Base-by-base conservation (phyloP, 140 eudicot genomes). In the Flaveria floridana region DNA sequence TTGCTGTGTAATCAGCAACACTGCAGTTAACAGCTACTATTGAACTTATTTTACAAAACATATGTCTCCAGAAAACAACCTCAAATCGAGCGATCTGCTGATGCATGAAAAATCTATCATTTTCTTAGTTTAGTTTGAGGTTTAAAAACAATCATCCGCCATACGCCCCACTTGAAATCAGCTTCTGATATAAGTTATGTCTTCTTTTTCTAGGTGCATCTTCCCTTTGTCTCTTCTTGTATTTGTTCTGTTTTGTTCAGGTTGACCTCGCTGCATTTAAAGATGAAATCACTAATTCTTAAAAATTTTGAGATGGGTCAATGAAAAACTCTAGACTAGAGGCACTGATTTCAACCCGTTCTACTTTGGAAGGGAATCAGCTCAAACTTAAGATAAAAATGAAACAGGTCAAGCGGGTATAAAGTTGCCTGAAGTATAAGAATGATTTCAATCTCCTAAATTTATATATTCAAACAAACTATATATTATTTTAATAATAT, bases 141-240 rank as follows among this genome's bases (percentile, higher is more conserved):
- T 18, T 20, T 41, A n/a, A 12, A 12, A 7, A 52, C 15, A 14
- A 64, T 64, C 11, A 14, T 50, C 19, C 6, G 30, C 12, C 3
- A 0, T 10, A 55, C 34, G 19, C 28, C 7, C 20, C n/a, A 67
- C 28, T 1, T 21, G 16, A 66, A 47, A 68, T 79, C 81, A 75
- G 76, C 82, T 78, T 12, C 69, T 66, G 57, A 90, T 71, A 73
- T 75, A 78, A 44, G 85, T 56, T 58, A 90, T 84, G 78, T 94
- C 99, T 71, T 88, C 94, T 75, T 88, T 88, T 44, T 81, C 74
- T 52, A 94, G 57, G 41, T 86, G 85, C 91, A 82, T 88, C 85
- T 90, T 90, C 25, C 94, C 99, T 73, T 83, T 93, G 72, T 85
- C 94, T 53, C 85, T 81, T 80, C 85, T 85, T 28, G 51, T 56